phyloP scores from a whole-genome alignment of 129 eudicot species.

The sunflower (Helianthus annuus) region DNA sequence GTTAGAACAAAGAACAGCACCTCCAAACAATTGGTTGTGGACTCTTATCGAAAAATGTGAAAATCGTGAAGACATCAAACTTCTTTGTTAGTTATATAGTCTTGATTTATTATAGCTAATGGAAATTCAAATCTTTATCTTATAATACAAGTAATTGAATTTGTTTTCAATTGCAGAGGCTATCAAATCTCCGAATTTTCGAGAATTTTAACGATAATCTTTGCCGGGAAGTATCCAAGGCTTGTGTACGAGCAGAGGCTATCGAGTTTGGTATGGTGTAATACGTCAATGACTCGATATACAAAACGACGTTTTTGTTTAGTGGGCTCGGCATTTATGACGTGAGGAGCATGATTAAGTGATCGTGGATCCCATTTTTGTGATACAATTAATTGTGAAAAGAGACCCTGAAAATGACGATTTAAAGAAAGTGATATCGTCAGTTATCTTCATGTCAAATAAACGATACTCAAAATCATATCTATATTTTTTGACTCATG shows the following conservation, averaged over 20 bases:
- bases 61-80: constrained; percentile 72
- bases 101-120: background rate
- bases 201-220: constrained; percentile 76
- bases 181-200: constrained; percentile 84
- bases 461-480: constrained; percentile 1
- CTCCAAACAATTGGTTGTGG: constrained; percentile 93
- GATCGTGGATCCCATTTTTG: background rate
- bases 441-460: background rate
- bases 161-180: constrained; percentile 54
- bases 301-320: background rate
- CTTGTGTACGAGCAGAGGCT: constrained; percentile 81
- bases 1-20: constrained; percentile 59
- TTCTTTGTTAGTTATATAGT: constrained; percentile 63
- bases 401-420: background rate
- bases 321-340: background rate
- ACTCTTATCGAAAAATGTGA: constrained; percentile 61
- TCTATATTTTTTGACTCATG: background rate
- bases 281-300: background rate
- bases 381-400: constrained; percentile 21
- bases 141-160: constrained; percentile 1
- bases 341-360: background rate
- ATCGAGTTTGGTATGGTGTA: constrained; percentile 69
- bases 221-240: constrained; percentile 75
- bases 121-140: background rate
- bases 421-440: background rate